Percentiles rank a stretch among this genome's conserved stretches.
These are phyloP conservation scores for Graphilbum fragrans DNA, from an alignment of 2,329 filamentous ascomycete genomes.

Conservation along the genomic window DNA sequence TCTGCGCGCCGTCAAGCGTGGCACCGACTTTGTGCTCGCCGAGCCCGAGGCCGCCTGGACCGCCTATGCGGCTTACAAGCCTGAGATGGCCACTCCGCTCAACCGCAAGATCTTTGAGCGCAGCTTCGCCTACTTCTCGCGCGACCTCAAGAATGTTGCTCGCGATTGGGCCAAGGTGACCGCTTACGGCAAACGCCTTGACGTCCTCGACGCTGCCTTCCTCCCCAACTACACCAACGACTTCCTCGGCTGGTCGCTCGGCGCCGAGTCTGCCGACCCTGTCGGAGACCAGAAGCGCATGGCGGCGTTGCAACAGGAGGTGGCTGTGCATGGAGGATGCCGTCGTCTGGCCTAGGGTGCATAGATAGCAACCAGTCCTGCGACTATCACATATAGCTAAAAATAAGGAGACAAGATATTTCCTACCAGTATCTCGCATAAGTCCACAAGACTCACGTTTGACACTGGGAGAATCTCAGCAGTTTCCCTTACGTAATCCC, in stretches of 20 bases:
- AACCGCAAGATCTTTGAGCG: slow-evolving; percentile 74
- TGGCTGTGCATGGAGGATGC: slow-evolving; percentile 55
- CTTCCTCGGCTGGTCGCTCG: slow-evolving; percentile 54
- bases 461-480: too few relatives aligned
- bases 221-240: slow-evolving; percentile 64
- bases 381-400: too few relatives aligned
- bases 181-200: slow-evolving; percentile 61
- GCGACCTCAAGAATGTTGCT: slow-evolving; percentile 38
- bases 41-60: slow-evolving; percentile 51
- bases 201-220: slow-evolving; percentile 51
- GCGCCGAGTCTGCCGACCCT: slow-evolving; percentile 52
- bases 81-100: slow-evolving; percentile 52
- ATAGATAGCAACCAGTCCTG: too few relatives aligned
- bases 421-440: too few relatives aligned
- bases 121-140: slow-evolving; percentile 68
- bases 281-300: slow-evolving; percentile 65
- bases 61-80: slow-evolving; percentile 62
- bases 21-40: slow-evolving; percentile 59
- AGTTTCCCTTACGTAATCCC: too few relatives aligned
- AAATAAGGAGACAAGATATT: too few relatives aligned
- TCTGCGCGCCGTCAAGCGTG: slow-evolving; percentile 60
- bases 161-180: slow-evolving; percentile 73
- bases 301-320: slow-evolving; percentile 53
- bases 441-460: too few relatives aligned
- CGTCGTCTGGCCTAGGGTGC: slow-evolving; percentile 30